These are phyloP conservation scores for Aechmea fasciata DNA, from an alignment of 176 grass and related monocot genomes.

Conservation along the genomic window DNA sequence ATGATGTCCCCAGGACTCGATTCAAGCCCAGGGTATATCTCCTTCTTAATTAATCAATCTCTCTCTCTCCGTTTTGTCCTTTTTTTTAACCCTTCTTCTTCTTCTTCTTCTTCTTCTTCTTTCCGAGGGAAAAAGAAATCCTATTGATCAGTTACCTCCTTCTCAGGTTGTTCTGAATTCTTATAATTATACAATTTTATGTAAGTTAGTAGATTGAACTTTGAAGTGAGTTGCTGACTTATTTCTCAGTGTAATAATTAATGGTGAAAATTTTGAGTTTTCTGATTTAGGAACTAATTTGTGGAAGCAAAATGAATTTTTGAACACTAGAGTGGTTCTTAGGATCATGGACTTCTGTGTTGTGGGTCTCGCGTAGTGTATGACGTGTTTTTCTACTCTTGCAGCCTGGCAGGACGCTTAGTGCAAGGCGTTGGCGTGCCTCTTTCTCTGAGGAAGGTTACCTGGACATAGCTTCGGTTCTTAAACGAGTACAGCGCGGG, in stretches of 20 bases:
- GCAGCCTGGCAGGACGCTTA: conserved; percentile 29
- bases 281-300: no score
- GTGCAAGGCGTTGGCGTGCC: conserved; percentile 19
- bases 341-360: background rate
- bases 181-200: no score
- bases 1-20: conserved; percentile 2
- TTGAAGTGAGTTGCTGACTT: no score
- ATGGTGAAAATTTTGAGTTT: no score
- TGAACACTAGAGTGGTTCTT: background rate
- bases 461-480: conserved; percentile 25
- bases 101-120: background rate
- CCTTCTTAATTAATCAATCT: no score
- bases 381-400: background rate
- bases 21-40: background rate
- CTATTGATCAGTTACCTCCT: no score
- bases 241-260: no score
- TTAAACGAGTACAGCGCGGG: conserved; percentile 20
- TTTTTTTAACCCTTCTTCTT: background rate
- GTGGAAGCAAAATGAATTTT: background rate
- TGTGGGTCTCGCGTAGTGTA: background rate
- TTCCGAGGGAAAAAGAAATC: background rate
- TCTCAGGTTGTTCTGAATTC: no score
- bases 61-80: background rate
- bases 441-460: conserved; percentile 24
- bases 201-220: no score